Percentiles rank a stretch among this genome's conserved stretches.
Conservation (phyloP, 2,329 filamentous ascomycete genomes). For the Trichophyton benhamiae region DNA sequence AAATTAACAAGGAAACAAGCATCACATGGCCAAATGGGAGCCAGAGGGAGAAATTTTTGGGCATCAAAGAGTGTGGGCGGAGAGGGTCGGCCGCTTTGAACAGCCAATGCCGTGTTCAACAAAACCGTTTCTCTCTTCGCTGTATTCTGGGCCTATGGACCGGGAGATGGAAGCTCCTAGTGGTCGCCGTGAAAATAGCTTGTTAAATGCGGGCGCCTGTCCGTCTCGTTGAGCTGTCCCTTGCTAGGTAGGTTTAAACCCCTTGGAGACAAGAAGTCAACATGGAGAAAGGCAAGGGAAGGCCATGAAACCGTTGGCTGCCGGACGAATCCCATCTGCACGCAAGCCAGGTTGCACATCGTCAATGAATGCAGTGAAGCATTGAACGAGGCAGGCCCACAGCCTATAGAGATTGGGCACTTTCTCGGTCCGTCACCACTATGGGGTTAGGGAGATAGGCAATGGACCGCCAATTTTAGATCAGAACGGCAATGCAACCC, state of each 20-base stretch:
- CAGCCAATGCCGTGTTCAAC: neutral
- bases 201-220: neutral
- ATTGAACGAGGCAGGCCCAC: neutral
- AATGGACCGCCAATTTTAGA: neutral
- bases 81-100: neutral
- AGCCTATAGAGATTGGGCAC: neutral
- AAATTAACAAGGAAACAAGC: neutral
- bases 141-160: neutral
- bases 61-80: slow-evolving; percentile 1
- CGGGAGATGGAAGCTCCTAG: neutral
- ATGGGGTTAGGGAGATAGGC: neutral
- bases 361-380: neutral
- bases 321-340: neutral
- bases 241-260: neutral
- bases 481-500: neutral
- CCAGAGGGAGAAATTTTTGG: neutral
- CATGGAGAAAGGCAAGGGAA: neutral
- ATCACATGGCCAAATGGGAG: neutral
- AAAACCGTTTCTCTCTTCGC: neutral
- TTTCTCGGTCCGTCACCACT: neutral
- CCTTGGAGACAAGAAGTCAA: neutral
- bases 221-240: neutral
- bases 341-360: slow-evolving; percentile 1
- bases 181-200: slow-evolving; percentile 1
- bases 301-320: neutral